phyloP scores from a whole-genome alignment of 495 filamentous ascomycete species.

The Letharia lupina region DNA sequence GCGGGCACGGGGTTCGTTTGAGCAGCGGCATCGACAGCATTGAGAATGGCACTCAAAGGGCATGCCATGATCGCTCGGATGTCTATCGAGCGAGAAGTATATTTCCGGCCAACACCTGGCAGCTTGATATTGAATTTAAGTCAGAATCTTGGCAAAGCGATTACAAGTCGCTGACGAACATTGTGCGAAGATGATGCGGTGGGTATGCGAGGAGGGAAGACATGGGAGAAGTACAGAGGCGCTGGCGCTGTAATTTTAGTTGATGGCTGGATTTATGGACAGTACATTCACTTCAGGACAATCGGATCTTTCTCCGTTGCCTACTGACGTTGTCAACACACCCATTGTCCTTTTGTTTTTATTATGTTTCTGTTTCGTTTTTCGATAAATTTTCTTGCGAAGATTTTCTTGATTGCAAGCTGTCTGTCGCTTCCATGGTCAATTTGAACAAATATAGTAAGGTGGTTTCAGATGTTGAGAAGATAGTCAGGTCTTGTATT shows the following conservation, averaged over 20 bases:
- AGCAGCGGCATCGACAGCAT: conserved; percentile 4
- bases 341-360: no score
- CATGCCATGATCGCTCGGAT: neutral
- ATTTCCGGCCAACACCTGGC: neutral
- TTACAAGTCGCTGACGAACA: neutral
- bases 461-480: neutral
- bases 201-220: neutral
- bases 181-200: neutral
- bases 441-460: neutral
- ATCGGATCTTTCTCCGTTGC: neutral
- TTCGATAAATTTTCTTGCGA: neutral
- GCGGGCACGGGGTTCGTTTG: neutral
- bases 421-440: neutral
- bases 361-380: no score
- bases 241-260: no score
- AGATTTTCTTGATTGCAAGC: neutral
- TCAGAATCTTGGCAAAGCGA: neutral
- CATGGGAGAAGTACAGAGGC: neutral
- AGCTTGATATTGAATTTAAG: neutral
- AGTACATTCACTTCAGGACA: neutral
- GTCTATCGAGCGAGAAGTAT: neutral
- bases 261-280: neutral
- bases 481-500: neutral
- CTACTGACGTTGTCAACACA: neutral
- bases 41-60: conserved; percentile 8